phyloP scores from a whole-genome alignment of 116 monocot genomes.

The Posidonia oceanica region DNA sequence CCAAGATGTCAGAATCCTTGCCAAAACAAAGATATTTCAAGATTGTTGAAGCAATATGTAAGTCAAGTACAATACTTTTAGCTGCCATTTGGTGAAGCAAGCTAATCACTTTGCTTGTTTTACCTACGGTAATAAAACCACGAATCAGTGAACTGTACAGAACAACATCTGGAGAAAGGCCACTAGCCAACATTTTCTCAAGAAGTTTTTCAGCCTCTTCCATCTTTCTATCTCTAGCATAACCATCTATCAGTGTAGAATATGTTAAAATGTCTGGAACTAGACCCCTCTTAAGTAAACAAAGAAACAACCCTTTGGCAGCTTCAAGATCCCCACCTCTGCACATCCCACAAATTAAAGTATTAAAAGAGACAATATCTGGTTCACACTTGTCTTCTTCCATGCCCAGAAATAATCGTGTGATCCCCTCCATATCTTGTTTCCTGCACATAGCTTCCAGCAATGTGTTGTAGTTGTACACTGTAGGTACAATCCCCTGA shows the following conservation, averaged over 20 bases:
- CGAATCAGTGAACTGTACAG: conserved; percentile 52
- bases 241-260: conserved; percentile 49
- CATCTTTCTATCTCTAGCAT: conserved; percentile 35
- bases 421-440: conserved; percentile 31
- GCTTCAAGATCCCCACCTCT: conserved; percentile 35
- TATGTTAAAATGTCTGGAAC: conserved; percentile 51
- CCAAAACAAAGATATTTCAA: conserved; percentile 31
- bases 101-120: conserved; percentile 28
- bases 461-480: conserved; percentile 58
- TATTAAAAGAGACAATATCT: conserved; percentile 55
- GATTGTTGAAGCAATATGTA: conserved; percentile 38
- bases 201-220: conserved; percentile 52
- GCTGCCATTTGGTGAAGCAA: conserved; percentile 59
- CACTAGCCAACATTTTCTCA: conserved; percentile 47
- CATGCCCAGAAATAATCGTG: conserved; percentile 46
- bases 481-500: conserved; percentile 26
- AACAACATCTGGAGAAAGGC: conserved; percentile 50
- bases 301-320: conserved; percentile 40
- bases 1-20: conserved; percentile 20
- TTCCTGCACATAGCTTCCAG: conserved; percentile 37
- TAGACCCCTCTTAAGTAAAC: conserved; percentile 44
- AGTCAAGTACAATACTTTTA: conserved; percentile 37
- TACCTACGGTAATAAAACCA: conserved; percentile 36
- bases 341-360: conserved; percentile 49
- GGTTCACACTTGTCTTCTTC: conserved; percentile 16